These are phyloP conservation scores for Beta lomatogona DNA, from an alignment of 179 eudicot species.

Conservation along the genomic window DNA sequence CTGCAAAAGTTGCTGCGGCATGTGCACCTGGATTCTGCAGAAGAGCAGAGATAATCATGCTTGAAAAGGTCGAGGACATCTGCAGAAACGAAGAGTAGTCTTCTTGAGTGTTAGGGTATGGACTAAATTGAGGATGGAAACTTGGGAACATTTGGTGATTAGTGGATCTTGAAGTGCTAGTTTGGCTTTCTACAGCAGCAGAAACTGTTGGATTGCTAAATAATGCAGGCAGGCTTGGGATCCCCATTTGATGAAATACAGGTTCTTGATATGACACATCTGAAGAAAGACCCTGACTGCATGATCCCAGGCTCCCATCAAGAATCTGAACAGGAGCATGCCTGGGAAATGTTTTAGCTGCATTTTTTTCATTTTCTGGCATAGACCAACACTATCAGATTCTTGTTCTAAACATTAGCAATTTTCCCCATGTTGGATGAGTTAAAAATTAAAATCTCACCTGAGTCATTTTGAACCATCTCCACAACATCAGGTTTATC, in stretches of 20 bases:
- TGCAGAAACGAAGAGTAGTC: constrained; percentile 58
- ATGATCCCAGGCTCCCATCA: constrained; percentile 60
- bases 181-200: constrained; percentile 51
- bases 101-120: constrained; percentile 52
- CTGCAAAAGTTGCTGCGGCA: constrained; percentile 91
- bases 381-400: constrained; percentile 32
- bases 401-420: constrained; percentile 6
- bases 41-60: constrained; percentile 73
- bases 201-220: constrained; percentile 47
- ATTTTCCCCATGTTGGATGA: constrained; percentile 18
- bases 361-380: constrained; percentile 44
- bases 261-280: constrained; percentile 59
- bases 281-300: constrained; percentile 43
- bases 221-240: constrained; percentile 43
- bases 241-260: constrained; percentile 45
- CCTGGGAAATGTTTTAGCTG: constrained; percentile 58
- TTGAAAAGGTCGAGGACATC: constrained; percentile 67
- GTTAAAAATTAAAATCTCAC: constrained; percentile 30
- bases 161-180: constrained; percentile 50
- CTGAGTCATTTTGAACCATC: constrained; percentile 40
- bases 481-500: constrained; percentile 41
- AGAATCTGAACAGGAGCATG: constrained; percentile 86
- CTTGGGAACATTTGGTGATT: constrained; percentile 45
- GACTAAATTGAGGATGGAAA: constrained; percentile 58
- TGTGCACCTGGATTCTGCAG: constrained; percentile 92